Percentiles rank a stretch among this genome's conserved stretches.
These are phyloP conservation scores for Saccharomyces hybrid DNA, from an alignment of 1,139 yeast genomes.

Conservation along the genomic window DNA sequence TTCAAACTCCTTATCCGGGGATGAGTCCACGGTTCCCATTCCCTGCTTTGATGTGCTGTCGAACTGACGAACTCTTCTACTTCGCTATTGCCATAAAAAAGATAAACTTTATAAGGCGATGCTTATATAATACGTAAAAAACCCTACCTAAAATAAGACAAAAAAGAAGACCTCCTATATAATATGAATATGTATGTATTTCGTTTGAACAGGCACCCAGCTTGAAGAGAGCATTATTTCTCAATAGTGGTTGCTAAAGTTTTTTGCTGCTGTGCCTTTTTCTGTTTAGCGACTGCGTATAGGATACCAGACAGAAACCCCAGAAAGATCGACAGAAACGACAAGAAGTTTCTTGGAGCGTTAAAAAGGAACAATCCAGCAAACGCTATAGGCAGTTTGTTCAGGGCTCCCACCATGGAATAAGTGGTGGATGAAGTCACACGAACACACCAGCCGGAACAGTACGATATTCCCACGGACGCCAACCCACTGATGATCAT, in stretches of 20 bases:
- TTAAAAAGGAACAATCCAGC: no score
- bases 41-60: slow-evolving; percentile 16
- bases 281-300: no score
- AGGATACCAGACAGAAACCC: no score
- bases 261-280: slow-evolving; percentile 34
- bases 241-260: neutral
- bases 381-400: no score
- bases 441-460: no score
- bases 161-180: neutral
- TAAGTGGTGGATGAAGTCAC: no score
- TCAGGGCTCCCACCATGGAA: no score
- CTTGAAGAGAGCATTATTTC: neutral
- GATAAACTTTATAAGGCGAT: neutral
- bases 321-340: no score
- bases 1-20: neutral
- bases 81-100: neutral
- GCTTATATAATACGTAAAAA: neutral
- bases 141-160: neutral
- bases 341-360: no score
- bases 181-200: neutral
- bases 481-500: no score
- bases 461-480: no score
- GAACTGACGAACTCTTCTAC: neutral
- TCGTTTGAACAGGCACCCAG: neutral
- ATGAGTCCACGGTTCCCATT: slow-evolving; percentile 12